These are phyloP conservation scores for Pyrenula aspistea DNA, from an alignment of 495 filamentous ascomycete species.

Conservation along the genomic window DNA sequence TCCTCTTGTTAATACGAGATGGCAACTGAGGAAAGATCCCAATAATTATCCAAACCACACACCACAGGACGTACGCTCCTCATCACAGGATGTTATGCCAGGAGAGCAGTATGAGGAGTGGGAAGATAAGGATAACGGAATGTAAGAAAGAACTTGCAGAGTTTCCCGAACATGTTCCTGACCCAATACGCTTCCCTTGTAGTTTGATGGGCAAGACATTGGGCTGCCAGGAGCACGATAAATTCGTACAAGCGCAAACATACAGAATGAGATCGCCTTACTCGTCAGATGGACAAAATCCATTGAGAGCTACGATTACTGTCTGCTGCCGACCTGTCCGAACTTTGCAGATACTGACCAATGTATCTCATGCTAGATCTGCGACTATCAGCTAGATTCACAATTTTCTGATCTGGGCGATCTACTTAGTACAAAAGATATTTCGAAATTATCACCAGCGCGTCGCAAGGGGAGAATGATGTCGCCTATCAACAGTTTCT, in stretches of 20 bases:
- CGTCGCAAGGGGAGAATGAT: neutral
- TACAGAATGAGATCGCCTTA: neutral
- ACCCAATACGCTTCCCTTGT: neutral
- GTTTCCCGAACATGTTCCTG: neutral
- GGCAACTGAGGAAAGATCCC: neutral
- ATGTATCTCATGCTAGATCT: neutral
- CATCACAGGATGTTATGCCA: neutral
- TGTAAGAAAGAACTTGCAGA: neutral
- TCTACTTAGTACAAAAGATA: neutral
- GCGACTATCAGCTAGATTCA: neutral
- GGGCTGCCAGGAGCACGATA: neutral
- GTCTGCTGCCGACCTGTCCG: neutral
- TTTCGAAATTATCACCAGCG: neutral
- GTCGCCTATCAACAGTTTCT: neutral
- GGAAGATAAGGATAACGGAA: neutral
- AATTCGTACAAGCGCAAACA: neutral
- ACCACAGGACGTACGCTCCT: neutral
- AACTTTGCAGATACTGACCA: neutral
- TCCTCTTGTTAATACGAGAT: neutral
- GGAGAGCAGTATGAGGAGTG: neutral
- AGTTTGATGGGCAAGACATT: neutral
- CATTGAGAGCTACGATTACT: neutral
- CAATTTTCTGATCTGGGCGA: neutral
- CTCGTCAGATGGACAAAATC: neutral
- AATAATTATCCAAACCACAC: neutral